Conservation (phyloP, 306 rosid species). For the Ormosia emarginata region DNA sequence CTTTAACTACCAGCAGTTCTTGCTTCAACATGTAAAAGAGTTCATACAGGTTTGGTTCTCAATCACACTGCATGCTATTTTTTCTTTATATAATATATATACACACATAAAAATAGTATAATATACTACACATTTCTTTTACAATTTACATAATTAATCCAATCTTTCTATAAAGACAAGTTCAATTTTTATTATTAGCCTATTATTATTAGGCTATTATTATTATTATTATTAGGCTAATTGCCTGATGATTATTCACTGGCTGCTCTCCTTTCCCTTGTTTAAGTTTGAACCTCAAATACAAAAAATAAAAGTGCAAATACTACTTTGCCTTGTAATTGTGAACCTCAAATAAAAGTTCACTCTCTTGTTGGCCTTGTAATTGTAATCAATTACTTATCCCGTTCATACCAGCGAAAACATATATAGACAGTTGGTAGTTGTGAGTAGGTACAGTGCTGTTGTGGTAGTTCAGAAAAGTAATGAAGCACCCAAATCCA, state of each 20-base stretch:
- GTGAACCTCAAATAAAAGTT: no score
- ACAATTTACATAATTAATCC: background rate
- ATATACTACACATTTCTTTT: background rate
- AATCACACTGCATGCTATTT: background rate
- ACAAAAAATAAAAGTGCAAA: background rate
- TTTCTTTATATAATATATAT: background rate
- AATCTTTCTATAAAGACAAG: background rate
- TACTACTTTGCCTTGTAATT: background rate
- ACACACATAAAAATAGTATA: background rate
- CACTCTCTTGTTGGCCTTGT: background rate
- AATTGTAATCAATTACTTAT: background rate
- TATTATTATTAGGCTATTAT: background rate
- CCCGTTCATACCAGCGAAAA: background rate
- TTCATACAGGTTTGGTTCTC: conserved; percentile 50
- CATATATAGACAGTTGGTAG: background rate
- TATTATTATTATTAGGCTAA: background rate
- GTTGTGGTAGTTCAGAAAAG: background rate
- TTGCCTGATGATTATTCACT: background rate
- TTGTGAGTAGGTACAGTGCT: background rate
- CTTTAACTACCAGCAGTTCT: conserved; percentile 37
- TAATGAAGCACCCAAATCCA: background rate
- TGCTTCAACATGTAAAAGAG: conserved; percentile 39
- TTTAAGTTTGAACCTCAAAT: background rate
- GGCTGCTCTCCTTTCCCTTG: background rate
- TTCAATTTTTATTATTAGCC: background rate